These are phyloP conservation scores for Tolypocladium endophyticum DNA, from an alignment of 2,329 filamentous ascomycete genomes.

Conservation along the genomic window DNA sequence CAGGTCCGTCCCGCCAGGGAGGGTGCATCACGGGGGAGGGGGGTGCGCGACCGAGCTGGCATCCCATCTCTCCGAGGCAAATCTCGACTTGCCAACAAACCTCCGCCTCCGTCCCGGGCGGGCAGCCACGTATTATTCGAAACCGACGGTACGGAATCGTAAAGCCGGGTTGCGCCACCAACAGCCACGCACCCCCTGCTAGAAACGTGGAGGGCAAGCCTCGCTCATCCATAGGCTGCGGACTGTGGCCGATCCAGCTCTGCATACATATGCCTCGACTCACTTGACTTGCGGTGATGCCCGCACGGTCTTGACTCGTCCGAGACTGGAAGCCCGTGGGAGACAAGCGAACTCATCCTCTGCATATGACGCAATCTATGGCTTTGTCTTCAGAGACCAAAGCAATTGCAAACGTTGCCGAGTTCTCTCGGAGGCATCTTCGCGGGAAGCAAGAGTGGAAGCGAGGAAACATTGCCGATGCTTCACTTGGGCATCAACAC, in stretches of 20 bases:
- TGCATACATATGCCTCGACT: slow-evolving; percentile 17
- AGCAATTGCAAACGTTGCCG: neutral
- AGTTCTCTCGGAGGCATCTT: neutral
- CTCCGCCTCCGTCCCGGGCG: neutral
- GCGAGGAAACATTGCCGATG: neutral
- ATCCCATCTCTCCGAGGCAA: neutral
- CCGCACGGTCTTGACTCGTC: neutral
- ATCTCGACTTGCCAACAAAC: neutral
- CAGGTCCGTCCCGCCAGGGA: neutral
- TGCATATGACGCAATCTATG: neutral
- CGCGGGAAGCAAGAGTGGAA: neutral
- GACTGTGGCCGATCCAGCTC: slow-evolving; percentile 5
- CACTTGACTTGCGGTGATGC: slow-evolving; percentile 17
- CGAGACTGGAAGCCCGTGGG: neutral
- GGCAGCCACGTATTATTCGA: neutral
- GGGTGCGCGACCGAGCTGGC: neutral
- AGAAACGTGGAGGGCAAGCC: neutral
- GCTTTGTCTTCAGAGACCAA: neutral
- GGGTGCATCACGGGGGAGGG: neutral
- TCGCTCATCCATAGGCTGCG: slow-evolving; percentile 9
- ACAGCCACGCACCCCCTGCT: neutral
- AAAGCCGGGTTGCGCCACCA: neutral
- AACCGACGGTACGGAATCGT: neutral
- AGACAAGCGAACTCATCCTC: neutral
- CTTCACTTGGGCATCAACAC: slow-evolving; percentile 2